Evolutionary conservation across 306 rosid genomes (phyloP).

Genomic region (Rosa multiflora): DNA sequence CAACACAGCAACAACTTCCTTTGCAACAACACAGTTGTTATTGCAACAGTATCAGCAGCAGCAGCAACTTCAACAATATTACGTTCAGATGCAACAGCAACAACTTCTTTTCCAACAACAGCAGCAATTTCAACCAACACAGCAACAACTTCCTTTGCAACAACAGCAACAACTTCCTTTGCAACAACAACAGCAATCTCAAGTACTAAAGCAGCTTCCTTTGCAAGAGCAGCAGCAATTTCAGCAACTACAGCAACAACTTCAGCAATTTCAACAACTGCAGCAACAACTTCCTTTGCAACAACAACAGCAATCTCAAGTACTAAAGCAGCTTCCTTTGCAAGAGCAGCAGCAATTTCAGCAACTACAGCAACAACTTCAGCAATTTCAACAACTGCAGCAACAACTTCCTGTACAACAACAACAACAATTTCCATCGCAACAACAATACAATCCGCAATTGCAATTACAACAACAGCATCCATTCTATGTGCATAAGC

Average conservation of each 20-base stretch:
- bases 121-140: slow-evolving; percentile 40
- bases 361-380: slow-evolving; percentile 33
- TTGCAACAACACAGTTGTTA: slow-evolving; percentile 32
- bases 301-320: slow-evolving; percentile 18
- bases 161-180: slow-evolving; percentile 18
- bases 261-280: slow-evolving; percentile 18
- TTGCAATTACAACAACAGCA: slow-evolving; percentile 14
- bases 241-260: slow-evolving; percentile 32
- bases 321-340: slow-evolving; percentile 14
- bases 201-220: slow-evolving; percentile 12
- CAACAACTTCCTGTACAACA: background rate
- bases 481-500: slow-evolving; percentile 9
- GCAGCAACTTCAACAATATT: slow-evolving; percentile 41
- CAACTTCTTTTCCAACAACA: slow-evolving; percentile 20
- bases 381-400: slow-evolving; percentile 6
- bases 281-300: slow-evolving; percentile 19
- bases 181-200: slow-evolving; percentile 26
- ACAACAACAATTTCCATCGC: background rate
- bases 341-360: slow-evolving; percentile 42
- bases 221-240: slow-evolving; percentile 42
- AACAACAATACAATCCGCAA: slow-evolving; percentile 8
- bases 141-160: slow-evolving; percentile 29
- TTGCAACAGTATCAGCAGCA: slow-evolving; percentile 39
- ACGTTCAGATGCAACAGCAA: slow-evolving; percentile 35
- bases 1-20: slow-evolving; percentile 28